A percentile compares a stretch with the other conserved stretches of the same genome.
These are phyloP conservation scores for Nemania sp. DNA, from an alignment of 2,329 filamentous ascomycete genomes.

Conservation along the genomic window DNA sequence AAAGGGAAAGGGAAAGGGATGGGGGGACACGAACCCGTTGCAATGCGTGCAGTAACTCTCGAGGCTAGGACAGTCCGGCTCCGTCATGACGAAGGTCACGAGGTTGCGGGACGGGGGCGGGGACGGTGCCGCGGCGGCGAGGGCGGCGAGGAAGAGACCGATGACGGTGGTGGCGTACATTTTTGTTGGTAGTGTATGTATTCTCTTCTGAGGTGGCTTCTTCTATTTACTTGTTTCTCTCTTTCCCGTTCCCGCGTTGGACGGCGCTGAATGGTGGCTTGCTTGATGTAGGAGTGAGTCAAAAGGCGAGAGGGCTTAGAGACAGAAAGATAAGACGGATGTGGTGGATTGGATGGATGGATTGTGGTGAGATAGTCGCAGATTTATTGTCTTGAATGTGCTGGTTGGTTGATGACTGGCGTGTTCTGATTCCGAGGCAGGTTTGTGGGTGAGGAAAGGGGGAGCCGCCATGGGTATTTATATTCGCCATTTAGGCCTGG, in stretches of 20 bases:
- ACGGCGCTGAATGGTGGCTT: neutral
- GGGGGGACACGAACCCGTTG: slow-evolving; percentile 19
- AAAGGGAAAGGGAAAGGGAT: too few species aligned
- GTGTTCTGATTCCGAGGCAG: neutral
- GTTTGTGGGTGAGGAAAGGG: neutral
- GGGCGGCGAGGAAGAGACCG: slow-evolving; percentile 29
- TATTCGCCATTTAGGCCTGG: neutral
- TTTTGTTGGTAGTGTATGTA: too few species aligned
- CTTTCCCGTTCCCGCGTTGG: neutral
- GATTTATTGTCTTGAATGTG: neutral
- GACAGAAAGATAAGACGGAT: neutral
- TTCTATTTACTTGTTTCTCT: too few species aligned
- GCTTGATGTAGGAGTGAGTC: neutral
- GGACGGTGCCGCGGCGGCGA: slow-evolving; percentile 26
- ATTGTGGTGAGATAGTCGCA: neutral
- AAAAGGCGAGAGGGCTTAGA: neutral
- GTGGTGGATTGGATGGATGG: too few species aligned
- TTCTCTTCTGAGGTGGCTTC: too few species aligned
- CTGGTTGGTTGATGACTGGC: neutral
- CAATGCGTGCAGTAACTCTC: slow-evolving; percentile 35
- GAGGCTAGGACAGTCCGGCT: slow-evolving; percentile 32
- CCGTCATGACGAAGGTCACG: slow-evolving; percentile 15
- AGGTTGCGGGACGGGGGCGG: neutral
- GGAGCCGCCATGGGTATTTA: slow-evolving; percentile 1
- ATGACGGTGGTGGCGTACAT: slow-evolving; percentile 30